phyloP scores from a whole-genome alignment of 345 rosid genomes.

The Salix purpurea region DNA sequence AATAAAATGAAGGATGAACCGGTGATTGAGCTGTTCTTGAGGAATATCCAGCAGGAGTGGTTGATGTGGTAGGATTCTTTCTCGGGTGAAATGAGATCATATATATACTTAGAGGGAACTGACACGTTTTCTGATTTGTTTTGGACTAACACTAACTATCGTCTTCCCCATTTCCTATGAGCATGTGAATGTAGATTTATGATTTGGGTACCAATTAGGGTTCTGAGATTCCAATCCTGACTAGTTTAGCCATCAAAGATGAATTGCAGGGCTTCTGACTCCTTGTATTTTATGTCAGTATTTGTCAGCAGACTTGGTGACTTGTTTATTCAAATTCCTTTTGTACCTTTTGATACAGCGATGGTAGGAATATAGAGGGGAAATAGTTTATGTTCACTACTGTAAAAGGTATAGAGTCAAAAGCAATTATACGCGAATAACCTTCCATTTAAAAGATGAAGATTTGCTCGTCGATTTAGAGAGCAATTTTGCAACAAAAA shows the following conservation, averaged over 20 bases:
- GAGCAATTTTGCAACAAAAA: too few species aligned
- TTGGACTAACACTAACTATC: background rate
- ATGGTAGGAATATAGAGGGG: too few species aligned
- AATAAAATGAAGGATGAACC: background rate
- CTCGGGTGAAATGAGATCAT: background rate
- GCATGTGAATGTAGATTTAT: slow-evolving; percentile 7
- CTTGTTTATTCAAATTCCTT: background rate
- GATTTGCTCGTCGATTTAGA: too few species aligned
- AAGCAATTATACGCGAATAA: too few species aligned
- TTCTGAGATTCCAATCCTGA: background rate
- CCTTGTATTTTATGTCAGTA: background rate
- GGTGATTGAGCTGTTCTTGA: background rate
- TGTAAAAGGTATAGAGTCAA: too few species aligned
- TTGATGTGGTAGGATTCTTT: background rate
- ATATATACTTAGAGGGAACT: slow-evolving; percentile 3
- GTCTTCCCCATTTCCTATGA: background rate
- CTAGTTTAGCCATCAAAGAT: background rate
- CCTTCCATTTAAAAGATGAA: too few species aligned
- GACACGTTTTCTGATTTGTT: slow-evolving; percentile 10
- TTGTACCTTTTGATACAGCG: background rate
- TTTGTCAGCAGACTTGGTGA: background rate
- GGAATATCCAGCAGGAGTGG: background rate
- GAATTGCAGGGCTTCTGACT: background rate
- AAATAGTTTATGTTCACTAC: too few species aligned
- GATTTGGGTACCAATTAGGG: slow-evolving; percentile 5